phyloP scores from a whole-genome alignment of 305 asterid genomes.

The Solanum chacoense region DNA sequence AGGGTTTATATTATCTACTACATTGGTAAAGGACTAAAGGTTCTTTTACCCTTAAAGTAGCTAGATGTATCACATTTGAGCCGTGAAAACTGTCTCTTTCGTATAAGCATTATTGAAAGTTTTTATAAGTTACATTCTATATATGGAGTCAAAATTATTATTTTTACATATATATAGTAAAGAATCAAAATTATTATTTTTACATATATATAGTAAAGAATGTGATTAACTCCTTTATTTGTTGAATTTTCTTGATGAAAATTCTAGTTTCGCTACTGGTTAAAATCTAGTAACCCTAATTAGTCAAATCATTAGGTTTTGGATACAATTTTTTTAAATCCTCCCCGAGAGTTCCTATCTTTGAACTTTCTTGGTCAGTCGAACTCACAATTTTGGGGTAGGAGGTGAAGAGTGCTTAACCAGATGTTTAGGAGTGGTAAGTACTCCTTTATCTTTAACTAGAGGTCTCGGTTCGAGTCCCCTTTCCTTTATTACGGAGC shows the following conservation, averaged over 20 bases:
- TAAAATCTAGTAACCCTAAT: neutral
- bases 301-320: neutral
- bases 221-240: neutral
- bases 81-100: fast-evolving
- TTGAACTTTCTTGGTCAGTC: neutral
- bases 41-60: neutral
- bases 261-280: neutral
- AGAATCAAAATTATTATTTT: neutral
- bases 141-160: neutral
- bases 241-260: neutral
- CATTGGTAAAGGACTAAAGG: neutral
- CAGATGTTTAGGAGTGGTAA: neutral
- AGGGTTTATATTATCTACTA: neutral
- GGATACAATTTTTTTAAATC: neutral
- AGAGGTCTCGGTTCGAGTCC: neutral
- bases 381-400: neutral
- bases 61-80: neutral
- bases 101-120: neutral
- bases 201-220: too few species aligned
- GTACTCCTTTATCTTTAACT: neutral
- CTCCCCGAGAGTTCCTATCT: neutral
- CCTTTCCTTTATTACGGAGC: neutral
- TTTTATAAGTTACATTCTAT: neutral
- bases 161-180: too few species aligned
- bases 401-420: neutral